Base-by-base conservation (phyloP, 345 rosid species). In the Camelina hispida region DNA sequence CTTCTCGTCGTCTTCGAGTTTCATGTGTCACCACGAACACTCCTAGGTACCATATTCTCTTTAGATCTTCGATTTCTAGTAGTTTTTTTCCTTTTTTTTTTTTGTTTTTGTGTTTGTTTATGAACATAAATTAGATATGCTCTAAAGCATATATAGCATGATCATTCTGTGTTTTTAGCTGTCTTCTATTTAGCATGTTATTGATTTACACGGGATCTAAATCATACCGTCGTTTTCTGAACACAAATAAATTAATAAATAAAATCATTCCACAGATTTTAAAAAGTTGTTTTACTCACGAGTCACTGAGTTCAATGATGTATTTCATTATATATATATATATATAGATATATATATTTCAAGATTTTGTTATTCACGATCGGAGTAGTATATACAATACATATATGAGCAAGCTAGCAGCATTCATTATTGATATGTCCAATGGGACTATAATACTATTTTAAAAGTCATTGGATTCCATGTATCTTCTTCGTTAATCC, bases 391-490 rank as follows among this genome's bases (percentile, higher is more conserved):
- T 20, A 68, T 20, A 18, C 64, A 30, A 28, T 7, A 57, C 9
- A 34, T 34, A 8, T 8, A 34, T 34, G 37, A 34, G 37, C 8
- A 2, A 6, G n/a, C n/a, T n/a, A n/a, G n/a, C n/a, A n/a, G 1
- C 72, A 22, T 38, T 57, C 35, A 48, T 57, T 9, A 57, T 46
- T 52, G 5, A 57, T n/a, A 55, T 54, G 42, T 76, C 40, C 56
- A 62, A 37, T 55, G 61, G 30, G 58, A 69, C 43, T 69, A 77
- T 18, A 46, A 13, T 55, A 63, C 5, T 55, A 37, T 34, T 44
- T n/a, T 3, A 37, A 7, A 28, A 55, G n/a, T 62, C 80, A 77
- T 77, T 70, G 80, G 80, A 77, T 77, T 56, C 80, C 44, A 47
- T 64, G 66, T 38, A 47, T 47, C 66, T 58, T 42, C 58, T 58